These are phyloP conservation scores for Cytospora piceicola DNA, from an alignment of 2,329 filamentous ascomycete genomes.

Conservation along the genomic window DNA sequence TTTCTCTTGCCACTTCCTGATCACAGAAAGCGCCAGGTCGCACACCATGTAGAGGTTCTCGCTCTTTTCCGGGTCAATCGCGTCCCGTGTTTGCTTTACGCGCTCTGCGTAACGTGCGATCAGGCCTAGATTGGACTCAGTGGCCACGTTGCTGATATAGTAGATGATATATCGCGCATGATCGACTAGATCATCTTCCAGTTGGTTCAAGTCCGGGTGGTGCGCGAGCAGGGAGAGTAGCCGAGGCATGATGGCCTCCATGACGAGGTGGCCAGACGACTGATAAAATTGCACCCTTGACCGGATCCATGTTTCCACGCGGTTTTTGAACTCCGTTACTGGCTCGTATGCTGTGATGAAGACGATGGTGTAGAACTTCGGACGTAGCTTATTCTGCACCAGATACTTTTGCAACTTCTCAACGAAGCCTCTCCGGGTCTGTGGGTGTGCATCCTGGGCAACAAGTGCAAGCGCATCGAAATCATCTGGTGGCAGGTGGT, in stretches of 20 bases:
- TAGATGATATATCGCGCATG: conserved; percentile 89
- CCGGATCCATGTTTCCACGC: conserved; percentile 85
- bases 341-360: conserved; percentile 95
- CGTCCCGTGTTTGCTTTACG: conserved; percentile 87
- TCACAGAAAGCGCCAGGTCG: conserved; percentile 81
- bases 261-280: conserved; percentile 62
- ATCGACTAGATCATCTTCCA: conserved; percentile 72
- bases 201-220: conserved; percentile 82
- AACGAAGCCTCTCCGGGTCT: conserved; percentile 79
- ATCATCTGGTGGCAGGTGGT: conserved; percentile 69
- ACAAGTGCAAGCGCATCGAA: conserved; percentile 85
- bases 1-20: conserved; percentile 83
- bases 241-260: conserved; percentile 82
- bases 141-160: conserved; percentile 81
- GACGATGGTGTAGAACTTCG: conserved; percentile 84
- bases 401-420: conserved; percentile 90
- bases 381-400: conserved; percentile 68
- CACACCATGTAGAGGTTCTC: conserved; percentile 84
- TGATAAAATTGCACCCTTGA: conserved; percentile 73
- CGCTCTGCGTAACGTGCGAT: conserved; percentile 92
- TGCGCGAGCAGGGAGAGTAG: conserved; percentile 88
- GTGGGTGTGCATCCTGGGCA: conserved; percentile 73
- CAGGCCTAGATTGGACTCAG: conserved; percentile 82
- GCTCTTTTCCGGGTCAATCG: conserved; percentile 67
- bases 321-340: conserved; percentile 69